Base-by-base conservation (phyloP, 768 basidiomycete genomes). In the Xerocomellus amylosporus region DNA sequence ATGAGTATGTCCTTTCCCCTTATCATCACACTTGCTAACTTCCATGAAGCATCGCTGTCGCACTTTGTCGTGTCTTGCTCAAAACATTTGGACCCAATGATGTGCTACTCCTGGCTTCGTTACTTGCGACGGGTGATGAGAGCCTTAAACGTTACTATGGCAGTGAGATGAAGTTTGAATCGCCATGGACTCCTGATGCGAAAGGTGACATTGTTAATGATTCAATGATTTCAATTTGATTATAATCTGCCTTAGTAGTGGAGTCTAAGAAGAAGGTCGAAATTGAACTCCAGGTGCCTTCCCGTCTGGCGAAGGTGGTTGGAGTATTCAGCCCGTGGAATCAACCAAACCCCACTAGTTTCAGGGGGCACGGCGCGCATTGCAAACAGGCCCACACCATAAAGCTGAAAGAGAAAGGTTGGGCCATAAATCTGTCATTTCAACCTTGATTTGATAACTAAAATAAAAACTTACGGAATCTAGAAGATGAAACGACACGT, bases 31-130 rank as follows among this genome's bases (percentile, higher is more conserved):
- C 9, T 15, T 30, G 15, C 44, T 49, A 17, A 62, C 12, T 5
- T 53, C 1, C 24, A 8, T 14, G 3, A 42, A 61, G 59, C 15
- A 28, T 50, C 8, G 59, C 60, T n/a, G 44, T 61, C 20, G 55
- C 47, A 2, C 48, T 61, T 24, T 61, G 59, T 36, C 46, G 46
- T 3, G 44, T 39, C 15, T 36, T 62, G 12, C 60, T 61, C 31
- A 58, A 53, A 10, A 58, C 46, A 1, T 61, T 58, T 24, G 40
- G 40, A 26, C 60, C 44, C 7, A 39, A 49, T 43, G 60, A 61
- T 7, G 36, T 61, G 20, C 34, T 61, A 5, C 60, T 62, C 33
- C 33, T 61, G 12, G 47, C 59, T 5, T 58, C 55, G 5, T 46
- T 61, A 5, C 39, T 61, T 4, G 38, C 38, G 19, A 51, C 38